These are phyloP conservation scores for Lumnitzera racemosa DNA, from an alignment of 345 rosid species.

Conservation along the genomic window DNA sequence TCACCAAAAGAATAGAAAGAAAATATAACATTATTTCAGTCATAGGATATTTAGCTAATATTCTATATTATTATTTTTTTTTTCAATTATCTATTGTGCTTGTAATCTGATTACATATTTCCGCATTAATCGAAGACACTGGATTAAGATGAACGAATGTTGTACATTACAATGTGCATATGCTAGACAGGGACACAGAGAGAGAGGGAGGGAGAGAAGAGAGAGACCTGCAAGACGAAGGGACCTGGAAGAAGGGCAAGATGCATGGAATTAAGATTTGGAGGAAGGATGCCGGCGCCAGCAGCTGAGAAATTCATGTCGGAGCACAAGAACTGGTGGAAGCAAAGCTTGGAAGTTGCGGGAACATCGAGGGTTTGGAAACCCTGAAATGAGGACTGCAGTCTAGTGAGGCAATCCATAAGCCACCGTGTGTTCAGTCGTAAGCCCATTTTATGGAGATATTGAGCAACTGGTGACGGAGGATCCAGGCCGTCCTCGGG, in stretches of 20 bases:
- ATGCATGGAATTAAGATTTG: conserved; percentile 54
- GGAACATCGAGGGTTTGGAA: conserved; percentile 33
- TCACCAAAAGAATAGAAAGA: background rate
- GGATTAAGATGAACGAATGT: background rate
- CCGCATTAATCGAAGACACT: too few relatives aligned
- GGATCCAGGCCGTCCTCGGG: conserved; percentile 18
- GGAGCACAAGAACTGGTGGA: conserved; percentile 61
- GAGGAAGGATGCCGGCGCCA: conserved; percentile 78
- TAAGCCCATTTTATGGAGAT: conserved; percentile 49
- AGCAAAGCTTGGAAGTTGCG: conserved; percentile 71
- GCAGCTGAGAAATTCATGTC: conserved; percentile 52
- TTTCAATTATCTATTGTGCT: too few relatives aligned
- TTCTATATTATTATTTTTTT: too few relatives aligned
- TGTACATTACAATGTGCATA: background rate
- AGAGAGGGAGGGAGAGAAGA: background rate
- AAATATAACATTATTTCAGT: background rate
- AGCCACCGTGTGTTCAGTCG: conserved; percentile 65
- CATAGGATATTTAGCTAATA: background rate
- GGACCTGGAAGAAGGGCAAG: conserved; percentile 79
- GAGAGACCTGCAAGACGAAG: conserved; percentile 68
- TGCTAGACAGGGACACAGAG: too few relatives aligned
- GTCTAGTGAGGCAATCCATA: conserved; percentile 40
- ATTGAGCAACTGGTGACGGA: conserved; percentile 32
- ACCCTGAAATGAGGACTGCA: conserved; percentile 34
- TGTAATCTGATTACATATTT: too few relatives aligned